Percentiles rank a stretch among this genome's conserved stretches.
Evolutionary conservation across 768 basidiomycete genomes (phyloP).

Genomic region (Brasilioporus rufonigricans): DNA sequence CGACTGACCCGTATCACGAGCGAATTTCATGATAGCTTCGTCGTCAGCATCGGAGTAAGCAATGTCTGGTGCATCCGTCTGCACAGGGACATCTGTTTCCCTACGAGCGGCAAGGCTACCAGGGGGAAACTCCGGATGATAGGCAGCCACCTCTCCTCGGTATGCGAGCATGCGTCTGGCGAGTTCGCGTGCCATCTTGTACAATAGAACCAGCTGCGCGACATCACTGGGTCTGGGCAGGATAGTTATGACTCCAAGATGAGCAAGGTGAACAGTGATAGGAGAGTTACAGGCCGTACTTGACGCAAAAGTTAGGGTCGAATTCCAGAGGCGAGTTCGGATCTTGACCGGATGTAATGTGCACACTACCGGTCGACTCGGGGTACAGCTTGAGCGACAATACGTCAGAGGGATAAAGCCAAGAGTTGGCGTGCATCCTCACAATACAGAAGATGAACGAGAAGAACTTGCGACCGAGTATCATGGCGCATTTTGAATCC

Average conservation of each 20-base stretch:
- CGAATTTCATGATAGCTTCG: conserved; percentile 29
- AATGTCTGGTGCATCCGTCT: conserved; percentile 30
- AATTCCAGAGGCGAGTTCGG: conserved; percentile 43
- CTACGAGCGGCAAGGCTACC: conserved; percentile 28
- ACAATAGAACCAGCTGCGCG: conserved; percentile 31
- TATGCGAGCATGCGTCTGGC: conserved; percentile 47
- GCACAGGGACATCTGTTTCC: conserved; percentile 18
- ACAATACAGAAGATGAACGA: conserved; percentile 6
- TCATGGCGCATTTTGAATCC: conserved; percentile 6
- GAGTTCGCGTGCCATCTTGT: conserved; percentile 55
- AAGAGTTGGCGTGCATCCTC: background rate
- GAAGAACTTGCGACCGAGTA: conserved; percentile 28
- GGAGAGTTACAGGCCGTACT: conserved; percentile 30
- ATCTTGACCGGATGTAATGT: conserved; percentile 44
- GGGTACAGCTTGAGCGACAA: conserved; percentile 38
- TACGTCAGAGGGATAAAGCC: background rate
- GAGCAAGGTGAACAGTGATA: background rate
- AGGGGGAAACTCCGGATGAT: conserved; percentile 30
- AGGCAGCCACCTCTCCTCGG: conserved; percentile 17
- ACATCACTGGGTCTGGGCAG: conserved; percentile 13
- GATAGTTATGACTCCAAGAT: too few relatives aligned
- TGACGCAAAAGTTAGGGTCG: conserved; percentile 42
- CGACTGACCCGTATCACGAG: conserved; percentile 16
- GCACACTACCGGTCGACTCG: conserved; percentile 43
- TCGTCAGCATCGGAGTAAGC: conserved; percentile 36